phyloP scores from a whole-genome alignment of 2,329 filamentous ascomycete genomes.

The Pyricularia pennisetigena region DNA sequence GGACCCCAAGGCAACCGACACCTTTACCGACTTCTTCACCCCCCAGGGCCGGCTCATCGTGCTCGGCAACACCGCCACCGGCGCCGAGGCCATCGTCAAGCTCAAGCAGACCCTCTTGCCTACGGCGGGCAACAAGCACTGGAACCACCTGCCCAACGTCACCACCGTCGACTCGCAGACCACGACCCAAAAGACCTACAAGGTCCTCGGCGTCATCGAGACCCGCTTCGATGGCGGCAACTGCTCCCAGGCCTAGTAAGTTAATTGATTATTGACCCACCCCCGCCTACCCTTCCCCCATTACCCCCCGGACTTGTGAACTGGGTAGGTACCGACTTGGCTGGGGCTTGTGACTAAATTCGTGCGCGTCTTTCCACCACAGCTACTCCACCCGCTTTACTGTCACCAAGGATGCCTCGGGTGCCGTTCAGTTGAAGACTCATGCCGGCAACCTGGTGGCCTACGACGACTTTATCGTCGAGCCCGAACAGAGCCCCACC shows the following conservation, averaged over 20 bases:
- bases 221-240: background rate
- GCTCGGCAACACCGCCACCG: background rate
- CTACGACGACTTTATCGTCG: constrained; percentile 1
- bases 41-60: background rate
- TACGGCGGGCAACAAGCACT: background rate
- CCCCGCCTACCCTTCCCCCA: background rate
- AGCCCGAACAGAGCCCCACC: background rate
- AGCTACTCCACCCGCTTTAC: constrained; percentile 1
- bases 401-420: background rate
- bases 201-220: background rate
- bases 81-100: background rate
- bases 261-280: too few relatives aligned
- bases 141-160: constrained; percentile 2
- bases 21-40: constrained; percentile 1
- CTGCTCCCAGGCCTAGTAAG: constrained; percentile 3
- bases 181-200: background rate
- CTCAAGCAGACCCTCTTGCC: constrained; percentile 2
- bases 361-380: background rate
- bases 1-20: background rate
- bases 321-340: too few relatives aligned
- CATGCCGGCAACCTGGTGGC: background rate
- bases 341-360: background rate
- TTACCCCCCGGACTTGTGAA: background rate
- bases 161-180: constrained; percentile 2
- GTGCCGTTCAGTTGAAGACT: background rate